Evolutionary conservation across 2,329 filamentous ascomycete genomes (phyloP), one percentile per base, ranked within the genome.

Genomic region (Colletotrichum paranaense): DNA sequence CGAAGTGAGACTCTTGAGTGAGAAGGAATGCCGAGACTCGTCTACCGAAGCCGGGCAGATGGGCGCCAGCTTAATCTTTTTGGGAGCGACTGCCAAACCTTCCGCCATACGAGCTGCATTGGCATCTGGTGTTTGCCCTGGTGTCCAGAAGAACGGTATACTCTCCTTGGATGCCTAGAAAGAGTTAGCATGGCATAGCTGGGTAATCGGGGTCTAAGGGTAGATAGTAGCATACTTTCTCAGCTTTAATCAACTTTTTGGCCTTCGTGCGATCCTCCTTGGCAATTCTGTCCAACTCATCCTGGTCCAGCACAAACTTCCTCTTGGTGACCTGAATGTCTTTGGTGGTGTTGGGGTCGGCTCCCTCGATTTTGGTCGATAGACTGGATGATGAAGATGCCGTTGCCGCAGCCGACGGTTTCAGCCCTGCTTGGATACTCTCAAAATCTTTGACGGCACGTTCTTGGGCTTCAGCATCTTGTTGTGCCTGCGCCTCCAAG

Each of bases 111-210:
- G 68, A 38, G 73, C 80, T 66, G 81, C 78, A 59, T 82, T 79
- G 42, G 81, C 81, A 53, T 83, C 82, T 14, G 95, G 95, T 0
- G 94, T 97, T 70, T 96, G 89, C 0, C 93, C 94, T 0, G 95
- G 96, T 1, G 96, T 93, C 97, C 96, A 98, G 84, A 98, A 98
- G 0, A 95, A 97, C 0, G 95, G 94, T 0, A 98, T 84, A 19
- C 89, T 66, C 56, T 67, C 60, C 52, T 72, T 75, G 11, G 63
- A 72, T 57, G 68, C 56, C 74, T 75, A 49, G 28, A 58, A 55
- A 30, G 14, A 28, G 60, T 75, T 62, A 65, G 72, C 63, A 67
- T 32, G 53, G 28, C 76, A 38, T 24, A 67, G 49, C 12, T 46
- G 24, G 19, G 2, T 16, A 28, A 57, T 14, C 8, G 12, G 28